These are phyloP conservation scores for Myotisia sp. DNA, from an alignment of 2,329 filamentous ascomycete genomes.

Conservation along the genomic window DNA sequence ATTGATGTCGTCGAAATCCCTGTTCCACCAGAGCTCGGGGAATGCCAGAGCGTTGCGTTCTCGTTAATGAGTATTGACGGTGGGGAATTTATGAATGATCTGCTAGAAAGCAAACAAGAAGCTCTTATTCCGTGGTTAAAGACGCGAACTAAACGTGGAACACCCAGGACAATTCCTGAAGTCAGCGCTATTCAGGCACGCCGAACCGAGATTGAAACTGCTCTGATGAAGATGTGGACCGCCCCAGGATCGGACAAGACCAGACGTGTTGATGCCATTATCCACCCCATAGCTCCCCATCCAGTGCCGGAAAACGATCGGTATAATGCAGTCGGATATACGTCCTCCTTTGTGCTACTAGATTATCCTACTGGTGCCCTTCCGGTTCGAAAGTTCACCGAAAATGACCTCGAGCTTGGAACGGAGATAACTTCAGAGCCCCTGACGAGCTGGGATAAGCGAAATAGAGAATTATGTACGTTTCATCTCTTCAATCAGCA, in stretches of 20 bases:
- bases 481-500: constrained; percentile 7
- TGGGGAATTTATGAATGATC: constrained; percentile 40
- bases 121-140: constrained; percentile 48
- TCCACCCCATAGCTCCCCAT: constrained; percentile 51
- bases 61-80: constrained; percentile 47
- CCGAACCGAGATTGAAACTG: constrained; percentile 38
- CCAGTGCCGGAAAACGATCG: constrained; percentile 47
- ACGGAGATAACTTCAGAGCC: constrained; percentile 29
- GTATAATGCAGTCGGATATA: constrained; percentile 50
- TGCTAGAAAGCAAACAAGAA: constrained; percentile 42
- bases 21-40: constrained; percentile 37
- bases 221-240: constrained; percentile 45
- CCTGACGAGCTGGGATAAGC: constrained; percentile 46
- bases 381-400: constrained; percentile 38
- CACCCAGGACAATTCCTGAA: constrained; percentile 34
- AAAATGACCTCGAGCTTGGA: constrained; percentile 37
- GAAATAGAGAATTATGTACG: constrained; percentile 45
- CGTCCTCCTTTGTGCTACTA: constrained; percentile 45
- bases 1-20: constrained; percentile 47
- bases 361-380: constrained; percentile 47
- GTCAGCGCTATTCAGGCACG: constrained; percentile 40
- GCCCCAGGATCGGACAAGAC: constrained; percentile 21
- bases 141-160: constrained; percentile 36
- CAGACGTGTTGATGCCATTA: constrained; percentile 42
- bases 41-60: constrained; percentile 44